Percentiles rank a stretch among this genome's conserved stretches.
Conservation (phyloP, 768 basidiomycete species). For the Macrocybe gigantea region DNA sequence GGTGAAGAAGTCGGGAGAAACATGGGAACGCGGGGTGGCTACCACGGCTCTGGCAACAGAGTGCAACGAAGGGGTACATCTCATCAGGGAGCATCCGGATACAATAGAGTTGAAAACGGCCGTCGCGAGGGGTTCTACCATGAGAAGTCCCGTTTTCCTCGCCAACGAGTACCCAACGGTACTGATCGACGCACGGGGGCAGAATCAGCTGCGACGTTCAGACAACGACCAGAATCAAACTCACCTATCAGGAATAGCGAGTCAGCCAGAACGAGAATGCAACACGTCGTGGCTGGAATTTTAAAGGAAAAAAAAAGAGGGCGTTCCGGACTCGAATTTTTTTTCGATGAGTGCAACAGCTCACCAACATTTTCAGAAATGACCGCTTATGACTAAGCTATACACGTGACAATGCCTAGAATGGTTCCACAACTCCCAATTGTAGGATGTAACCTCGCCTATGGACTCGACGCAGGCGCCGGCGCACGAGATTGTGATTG, state of each 20-base stretch:
- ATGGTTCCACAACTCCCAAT: too few species aligned
- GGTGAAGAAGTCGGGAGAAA: conserved; percentile 48
- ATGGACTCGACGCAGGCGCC: conserved; percentile 17
- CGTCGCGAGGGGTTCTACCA: conserved; percentile 61
- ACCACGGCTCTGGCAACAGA: conserved; percentile 12
- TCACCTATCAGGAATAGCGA: too few species aligned
- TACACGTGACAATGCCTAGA: too few species aligned
- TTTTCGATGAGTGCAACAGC: too few species aligned
- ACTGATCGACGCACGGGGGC: neutral
- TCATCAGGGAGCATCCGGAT: conserved; percentile 24
- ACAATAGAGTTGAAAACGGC: conserved; percentile 46
- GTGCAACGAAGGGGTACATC: conserved; percentile 15
- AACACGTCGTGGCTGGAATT: too few species aligned
- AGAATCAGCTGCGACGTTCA: conserved; percentile 5
- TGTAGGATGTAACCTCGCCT: neutral
- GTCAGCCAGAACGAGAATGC: too few species aligned
- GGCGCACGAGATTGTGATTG: conserved; percentile 53
- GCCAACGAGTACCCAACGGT: conserved; percentile 14
- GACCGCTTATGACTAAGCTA: too few species aligned
- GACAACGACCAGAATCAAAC: too few species aligned
- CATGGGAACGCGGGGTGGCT: conserved; percentile 20
- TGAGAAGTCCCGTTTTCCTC: conserved; percentile 24
- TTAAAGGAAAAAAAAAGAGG: too few species aligned
- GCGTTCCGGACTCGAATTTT: too few species aligned
- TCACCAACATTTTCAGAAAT: too few species aligned